Evolutionary conservation across 2,329 filamentous ascomycete species (phyloP).

Genomic region (Hypoxylon sp.): DNA sequence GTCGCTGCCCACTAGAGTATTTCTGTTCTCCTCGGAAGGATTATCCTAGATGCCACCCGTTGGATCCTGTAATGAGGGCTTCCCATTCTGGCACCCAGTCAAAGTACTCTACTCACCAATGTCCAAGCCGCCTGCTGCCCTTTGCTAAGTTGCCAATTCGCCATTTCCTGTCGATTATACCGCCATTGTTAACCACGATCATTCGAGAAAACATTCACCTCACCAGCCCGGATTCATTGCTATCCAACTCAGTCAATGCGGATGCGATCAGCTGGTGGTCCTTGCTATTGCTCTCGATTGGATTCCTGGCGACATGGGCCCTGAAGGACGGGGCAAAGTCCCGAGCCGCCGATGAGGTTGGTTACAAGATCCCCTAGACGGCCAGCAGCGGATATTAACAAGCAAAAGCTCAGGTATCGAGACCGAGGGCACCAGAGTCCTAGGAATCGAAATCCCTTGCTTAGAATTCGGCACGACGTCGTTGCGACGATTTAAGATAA

Average conservation of each 20-base stretch:
- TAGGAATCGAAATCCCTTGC: neutral
- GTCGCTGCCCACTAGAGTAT: constrained; percentile 4
- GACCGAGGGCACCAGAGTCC: constrained; percentile 1
- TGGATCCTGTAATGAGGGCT: neutral
- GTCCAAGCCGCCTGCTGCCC: constrained; percentile 21
- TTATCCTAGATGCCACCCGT: constrained; percentile 4
- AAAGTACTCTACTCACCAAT: constrained; percentile 2
- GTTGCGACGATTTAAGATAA: constrained; percentile 12
- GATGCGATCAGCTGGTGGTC: constrained; percentile 28
- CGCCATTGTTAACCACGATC: constrained; percentile 31
- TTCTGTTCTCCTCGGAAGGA: constrained; percentile 2
- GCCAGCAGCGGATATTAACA: constrained; percentile 3
- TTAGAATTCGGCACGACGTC: constrained; percentile 7
- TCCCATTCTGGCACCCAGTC: neutral
- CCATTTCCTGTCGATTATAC: constrained; percentile 28
- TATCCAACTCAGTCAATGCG: neutral
- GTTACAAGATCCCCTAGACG: neutral
- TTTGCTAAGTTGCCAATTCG: constrained; percentile 23
- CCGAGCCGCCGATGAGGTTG: constrained; percentile 15
- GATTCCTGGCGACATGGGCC: constrained; percentile 40
- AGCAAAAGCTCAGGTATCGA: constrained; percentile 6
- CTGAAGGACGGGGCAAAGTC: constrained; percentile 23
- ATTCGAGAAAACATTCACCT: constrained; percentile 26
- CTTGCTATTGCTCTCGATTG: constrained; percentile 35
- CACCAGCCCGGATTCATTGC: neutral